Conservation (phyloP, 2,329 filamentous ascomycete species). For the Cordyceps fumosorosea region DNA sequence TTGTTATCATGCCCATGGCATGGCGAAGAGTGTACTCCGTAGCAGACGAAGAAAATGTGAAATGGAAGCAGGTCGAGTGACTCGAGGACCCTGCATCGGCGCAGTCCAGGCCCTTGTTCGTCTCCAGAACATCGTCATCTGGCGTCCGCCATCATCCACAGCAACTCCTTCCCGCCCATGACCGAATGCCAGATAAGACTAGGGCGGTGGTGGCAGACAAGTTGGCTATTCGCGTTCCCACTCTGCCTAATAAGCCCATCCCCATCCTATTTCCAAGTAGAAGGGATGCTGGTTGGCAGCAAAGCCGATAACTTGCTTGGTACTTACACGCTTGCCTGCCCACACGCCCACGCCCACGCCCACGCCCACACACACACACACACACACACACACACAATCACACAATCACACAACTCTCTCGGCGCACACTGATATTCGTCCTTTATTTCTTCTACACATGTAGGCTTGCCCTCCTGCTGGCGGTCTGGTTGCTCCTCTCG, state of each 20-base stretch:
- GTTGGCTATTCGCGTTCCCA: neutral
- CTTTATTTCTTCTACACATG: neutral
- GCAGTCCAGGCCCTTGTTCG: neutral
- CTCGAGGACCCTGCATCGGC: constrained; percentile 2
- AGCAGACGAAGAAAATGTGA: no score
- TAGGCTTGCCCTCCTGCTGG: neutral
- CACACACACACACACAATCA: neutral
- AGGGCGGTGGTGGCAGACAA: neutral
- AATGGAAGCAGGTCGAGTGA: neutral
- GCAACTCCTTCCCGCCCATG: neutral
- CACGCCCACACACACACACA: neutral
- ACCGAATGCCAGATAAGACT: constrained; percentile 4
- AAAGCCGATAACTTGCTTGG: neutral
- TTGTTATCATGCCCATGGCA: neutral
- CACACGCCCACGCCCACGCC: neutral
- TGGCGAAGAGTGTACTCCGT: neutral
- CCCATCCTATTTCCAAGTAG: constrained; percentile 4
- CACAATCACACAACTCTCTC: neutral
- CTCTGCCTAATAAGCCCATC: neutral
- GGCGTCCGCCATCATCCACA: neutral
- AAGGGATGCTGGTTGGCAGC: neutral
- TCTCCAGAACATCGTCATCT: constrained; percentile 3
- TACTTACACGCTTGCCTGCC: neutral
- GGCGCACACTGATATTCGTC: neutral
- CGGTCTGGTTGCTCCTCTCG: neutral